These are phyloP conservation scores for Centrapalus pauciflorus DNA, from an alignment of 129 eudicot species.

Conservation along the genomic window DNA sequence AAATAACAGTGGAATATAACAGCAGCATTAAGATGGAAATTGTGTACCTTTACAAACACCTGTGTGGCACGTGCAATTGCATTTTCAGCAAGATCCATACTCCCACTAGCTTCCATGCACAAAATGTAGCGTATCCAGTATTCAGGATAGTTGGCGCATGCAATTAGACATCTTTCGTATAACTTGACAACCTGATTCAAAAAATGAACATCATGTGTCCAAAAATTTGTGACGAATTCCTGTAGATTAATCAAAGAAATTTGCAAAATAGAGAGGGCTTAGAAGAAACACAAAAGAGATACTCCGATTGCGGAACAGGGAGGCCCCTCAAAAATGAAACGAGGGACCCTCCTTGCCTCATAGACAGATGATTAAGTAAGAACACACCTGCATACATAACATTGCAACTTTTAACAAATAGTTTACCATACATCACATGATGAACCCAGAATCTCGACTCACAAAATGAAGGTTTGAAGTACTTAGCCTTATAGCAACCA, in stretches of 20 bases:
- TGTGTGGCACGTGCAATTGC: slow-evolving; percentile 99
- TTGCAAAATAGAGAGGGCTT: slow-evolving; percentile 37
- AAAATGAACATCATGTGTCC: slow-evolving; percentile 25
- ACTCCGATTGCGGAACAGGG: slow-evolving; percentile 89
- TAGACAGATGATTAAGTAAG: slow-evolving; percentile 95
- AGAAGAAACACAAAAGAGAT: slow-evolving; percentile 77
- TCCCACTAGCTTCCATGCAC: slow-evolving; percentile 88
- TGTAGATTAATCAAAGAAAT: slow-evolving; percentile 14
- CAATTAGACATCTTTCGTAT: slow-evolving; percentile 92
- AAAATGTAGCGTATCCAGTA: slow-evolving; percentile 86
- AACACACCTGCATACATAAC: slow-evolving; percentile 99
- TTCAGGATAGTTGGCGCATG: slow-evolving; percentile 96
- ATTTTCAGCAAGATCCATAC: slow-evolving; percentile 87
- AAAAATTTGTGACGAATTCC: not conserved
- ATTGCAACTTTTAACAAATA: slow-evolving; percentile 73
- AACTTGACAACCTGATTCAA: slow-evolving; percentile 82
- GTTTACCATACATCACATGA: slow-evolving; percentile 58
- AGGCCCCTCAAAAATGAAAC: slow-evolving; percentile 92
- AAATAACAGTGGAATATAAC: not conserved
- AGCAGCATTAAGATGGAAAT: no score
- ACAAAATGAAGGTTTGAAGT: slow-evolving; percentile 93
- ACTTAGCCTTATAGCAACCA: slow-evolving; percentile 99
- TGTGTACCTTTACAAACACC: slow-evolving; percentile 83
- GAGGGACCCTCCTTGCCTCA: slow-evolving; percentile 99
- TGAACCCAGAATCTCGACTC: slow-evolving; percentile 99